Base-by-base conservation (phyloP, 345 rosid species). In the Aquilaria malaccensis region DNA sequence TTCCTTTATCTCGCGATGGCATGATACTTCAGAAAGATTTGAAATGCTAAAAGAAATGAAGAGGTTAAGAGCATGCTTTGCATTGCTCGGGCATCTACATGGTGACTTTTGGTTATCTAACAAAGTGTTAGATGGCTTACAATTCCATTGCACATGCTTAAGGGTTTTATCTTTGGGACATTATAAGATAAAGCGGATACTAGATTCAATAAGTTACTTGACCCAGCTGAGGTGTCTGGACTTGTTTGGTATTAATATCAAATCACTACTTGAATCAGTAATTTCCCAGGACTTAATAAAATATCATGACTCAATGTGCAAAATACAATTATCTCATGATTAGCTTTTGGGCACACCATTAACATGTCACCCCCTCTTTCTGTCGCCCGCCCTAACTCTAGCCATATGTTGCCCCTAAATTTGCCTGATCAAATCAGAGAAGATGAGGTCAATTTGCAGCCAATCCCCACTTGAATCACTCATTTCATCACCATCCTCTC, bases 131-230 rank as follows among this genome's bases (percentile, higher is more conserved):
- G 3, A 29, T 59, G 66, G 56, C 15, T 31, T 64, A 59, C 32
- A 58, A 57, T 60, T 63, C 9, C 59, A 70, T 29, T 52, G 45
- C 10, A 31, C 13, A 48, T 59, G 51, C 55, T 58, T 70, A 33
- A 56, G 64, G 63, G 74, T 64, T 50, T 61, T 70, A 29, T 70
- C 74, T 1, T 64, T 70, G 30, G 29, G 32, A 32, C 47, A 46
- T 54, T 64, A 65, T 33, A 10, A 7, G 2, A 47, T 69, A 12
- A 33, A 13, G 0, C 9, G 55, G 50, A 30, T 73, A 66, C 76
- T 72, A 2, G n/a, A 59, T 55, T 73, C 66, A 7, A 32, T 73
- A 50, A 66, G 66, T 30, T 30, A 50, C 15, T 60, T 73, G 55
- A 63, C 46, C 14, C 69, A 58, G 48, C 33, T 73, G 10, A 62